phyloP scores from a whole-genome alignment of 2,329 filamentous ascomycete species.

The Elsinoe batatas region DNA sequence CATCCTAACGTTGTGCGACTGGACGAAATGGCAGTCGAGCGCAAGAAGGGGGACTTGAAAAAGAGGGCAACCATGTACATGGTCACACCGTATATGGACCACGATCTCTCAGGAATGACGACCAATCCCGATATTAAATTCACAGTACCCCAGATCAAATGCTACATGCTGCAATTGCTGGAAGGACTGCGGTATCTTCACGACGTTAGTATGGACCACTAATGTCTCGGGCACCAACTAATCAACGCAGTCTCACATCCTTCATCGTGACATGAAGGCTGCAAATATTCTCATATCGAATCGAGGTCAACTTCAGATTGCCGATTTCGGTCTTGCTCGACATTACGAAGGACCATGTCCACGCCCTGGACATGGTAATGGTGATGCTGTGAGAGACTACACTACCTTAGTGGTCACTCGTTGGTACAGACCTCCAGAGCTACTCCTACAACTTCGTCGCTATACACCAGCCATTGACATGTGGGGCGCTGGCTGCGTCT shows the following conservation, averaged over 20 bases:
- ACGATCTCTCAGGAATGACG: constrained; percentile 91
- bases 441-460: constrained; percentile 73
- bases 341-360: constrained; percentile 84
- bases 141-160: constrained; percentile 87
- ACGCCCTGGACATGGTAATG: constrained; percentile 64
- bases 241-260: constrained; percentile 49
- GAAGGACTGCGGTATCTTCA: constrained; percentile 86
- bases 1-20: constrained; percentile 79
- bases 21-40: constrained; percentile 94
- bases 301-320: constrained; percentile 84
- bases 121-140: constrained; percentile 89
- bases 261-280: constrained; percentile 98
- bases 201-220: constrained; percentile 40
- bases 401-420: constrained; percentile 93
- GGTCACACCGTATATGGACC: constrained; percentile 98
- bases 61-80: constrained; percentile 85
- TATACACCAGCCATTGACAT: constrained; percentile 98
- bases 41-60: constrained; percentile 53
- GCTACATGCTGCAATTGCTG: constrained; percentile 88
- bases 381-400: constrained; percentile 80
- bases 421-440: constrained; percentile 93
- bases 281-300: constrained; percentile 97
- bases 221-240: neutral
- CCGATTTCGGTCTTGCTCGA: constrained; percentile 88
- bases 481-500: constrained; percentile 98